Conservation (phyloP, 2,329 filamentous ascomycete genomes). For the Corniculantispora saksenae region DNA sequence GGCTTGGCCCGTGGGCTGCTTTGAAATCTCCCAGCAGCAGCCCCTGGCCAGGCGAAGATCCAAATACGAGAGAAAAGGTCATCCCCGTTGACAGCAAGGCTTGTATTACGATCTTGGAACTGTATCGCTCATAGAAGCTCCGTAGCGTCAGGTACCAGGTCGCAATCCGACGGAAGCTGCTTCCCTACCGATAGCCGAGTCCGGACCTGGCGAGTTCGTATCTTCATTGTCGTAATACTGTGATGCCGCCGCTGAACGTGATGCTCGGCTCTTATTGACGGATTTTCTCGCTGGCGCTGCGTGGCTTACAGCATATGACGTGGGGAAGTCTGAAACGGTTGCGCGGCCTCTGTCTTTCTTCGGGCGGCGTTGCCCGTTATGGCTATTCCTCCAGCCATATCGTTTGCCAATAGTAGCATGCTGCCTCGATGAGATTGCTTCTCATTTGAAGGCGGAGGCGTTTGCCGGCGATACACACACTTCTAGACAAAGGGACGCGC, state of each 20-base stretch:
- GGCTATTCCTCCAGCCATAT: not conserved
- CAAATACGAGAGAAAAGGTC: not conserved
- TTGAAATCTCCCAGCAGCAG: not conserved
- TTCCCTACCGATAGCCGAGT: not conserved
- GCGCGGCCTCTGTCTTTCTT: not conserved
- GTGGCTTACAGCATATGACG: not conserved
- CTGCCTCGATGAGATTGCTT: not conserved
- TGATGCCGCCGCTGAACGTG: not conserved
- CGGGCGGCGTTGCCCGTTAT: not conserved
- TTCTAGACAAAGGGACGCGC: no score
- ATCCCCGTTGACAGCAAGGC: not conserved
- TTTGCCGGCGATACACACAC: not conserved
- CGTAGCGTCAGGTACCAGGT: not conserved
- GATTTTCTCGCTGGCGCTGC: not conserved
- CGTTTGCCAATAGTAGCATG: not conserved
- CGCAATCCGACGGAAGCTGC: not conserved
- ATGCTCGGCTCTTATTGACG: not conserved
- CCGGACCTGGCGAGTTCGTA: not conserved
- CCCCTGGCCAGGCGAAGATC: not conserved
- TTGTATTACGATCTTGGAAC: not conserved
- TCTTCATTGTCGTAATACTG: not conserved
- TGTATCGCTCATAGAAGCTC: not conserved
- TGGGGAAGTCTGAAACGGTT: not conserved
- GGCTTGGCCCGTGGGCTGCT: constrained; percentile 4
- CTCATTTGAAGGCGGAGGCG: not conserved